Conservation (phyloP, 331 rosid species). For the Acacia concinna region DNA sequence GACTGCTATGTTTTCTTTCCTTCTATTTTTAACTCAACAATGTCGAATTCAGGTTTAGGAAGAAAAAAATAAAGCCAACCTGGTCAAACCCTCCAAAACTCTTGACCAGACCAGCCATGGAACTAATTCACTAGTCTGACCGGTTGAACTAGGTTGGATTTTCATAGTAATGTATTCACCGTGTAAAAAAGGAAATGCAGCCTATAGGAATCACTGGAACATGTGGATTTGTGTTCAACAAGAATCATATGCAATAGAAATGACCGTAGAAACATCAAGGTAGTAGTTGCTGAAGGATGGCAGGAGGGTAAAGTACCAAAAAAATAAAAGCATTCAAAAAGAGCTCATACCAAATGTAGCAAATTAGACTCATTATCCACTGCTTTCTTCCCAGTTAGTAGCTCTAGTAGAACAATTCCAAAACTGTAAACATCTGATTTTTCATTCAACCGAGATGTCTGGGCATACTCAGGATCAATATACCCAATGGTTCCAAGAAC, state of each 20-base stretch:
- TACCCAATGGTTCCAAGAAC: slow-evolving; percentile 96
- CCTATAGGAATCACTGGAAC: not conserved
- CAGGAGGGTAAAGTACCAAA: not conserved
- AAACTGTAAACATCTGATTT: slow-evolving; percentile 92
- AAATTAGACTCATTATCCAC: slow-evolving; percentile 86
- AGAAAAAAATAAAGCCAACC: not conserved
- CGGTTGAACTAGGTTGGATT: not conserved
- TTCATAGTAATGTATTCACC: not conserved
- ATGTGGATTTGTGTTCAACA: not conserved
- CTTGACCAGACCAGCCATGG: not conserved
- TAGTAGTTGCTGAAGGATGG: not conserved
- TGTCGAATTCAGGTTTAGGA: not conserved
- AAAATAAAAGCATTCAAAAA: not conserved
- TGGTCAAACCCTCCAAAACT: not conserved
- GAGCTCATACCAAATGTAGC: slow-evolving; percentile 70
- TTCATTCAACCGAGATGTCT: slow-evolving; percentile 78
- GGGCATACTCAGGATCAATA: slow-evolving; percentile 95
- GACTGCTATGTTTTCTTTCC: not conserved
- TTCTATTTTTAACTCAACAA: too few species aligned
- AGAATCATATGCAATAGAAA: not conserved
- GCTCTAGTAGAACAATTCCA: slow-evolving; percentile 87
- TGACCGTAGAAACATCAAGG: not conserved
- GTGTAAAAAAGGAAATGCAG: not conserved
- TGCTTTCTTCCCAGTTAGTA: slow-evolving; percentile 87
- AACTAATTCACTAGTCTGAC: not conserved